Conservation (phyloP, 768 basidiomycete species). For the Boletus rex-veris region DNA sequence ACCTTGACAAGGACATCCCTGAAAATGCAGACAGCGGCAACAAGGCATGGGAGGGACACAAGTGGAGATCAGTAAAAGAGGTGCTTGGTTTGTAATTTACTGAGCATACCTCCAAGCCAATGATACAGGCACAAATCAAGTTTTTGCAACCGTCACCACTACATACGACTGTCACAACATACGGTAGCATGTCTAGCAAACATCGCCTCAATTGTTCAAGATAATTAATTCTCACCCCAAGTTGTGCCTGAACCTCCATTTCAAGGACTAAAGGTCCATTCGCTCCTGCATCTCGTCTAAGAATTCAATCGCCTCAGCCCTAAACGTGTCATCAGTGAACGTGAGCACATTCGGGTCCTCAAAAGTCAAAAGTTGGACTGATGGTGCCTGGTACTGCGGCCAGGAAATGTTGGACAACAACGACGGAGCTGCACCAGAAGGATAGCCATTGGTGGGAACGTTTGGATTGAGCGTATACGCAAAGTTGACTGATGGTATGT, state of each 20-base stretch:
- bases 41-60: slow-evolving; percentile 30
- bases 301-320: slow-evolving; percentile 6
- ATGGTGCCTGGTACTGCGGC: background rate
- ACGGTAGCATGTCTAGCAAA: no score
- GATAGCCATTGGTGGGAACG: slow-evolving; percentile 4
- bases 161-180: no score
- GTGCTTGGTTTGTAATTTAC: slow-evolving; percentile 21
- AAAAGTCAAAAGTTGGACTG: slow-evolving; percentile 3
- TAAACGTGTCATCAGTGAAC: slow-evolving; percentile 6
- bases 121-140: no score
- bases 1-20: slow-evolving; percentile 25
- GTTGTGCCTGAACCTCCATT: background rate
- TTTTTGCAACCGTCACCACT: no score
- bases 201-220: background rate
- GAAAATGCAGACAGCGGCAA: slow-evolving; percentile 33
- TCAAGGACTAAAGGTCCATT: background rate
- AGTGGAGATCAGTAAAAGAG: slow-evolving; percentile 22
- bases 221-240: no score
- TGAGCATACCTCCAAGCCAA: no score
- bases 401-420: slow-evolving; percentile 4
- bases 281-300: slow-evolving; percentile 2
- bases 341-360: slow-evolving; percentile 8
- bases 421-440: slow-evolving; percentile 7
- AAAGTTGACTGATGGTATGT: slow-evolving; percentile 10
- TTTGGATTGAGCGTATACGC: slow-evolving; percentile 13